These are phyloP conservation scores for Penicillium psychrosexuale DNA, from an alignment of 2,329 filamentous ascomycete species.

Conservation along the genomic window DNA sequence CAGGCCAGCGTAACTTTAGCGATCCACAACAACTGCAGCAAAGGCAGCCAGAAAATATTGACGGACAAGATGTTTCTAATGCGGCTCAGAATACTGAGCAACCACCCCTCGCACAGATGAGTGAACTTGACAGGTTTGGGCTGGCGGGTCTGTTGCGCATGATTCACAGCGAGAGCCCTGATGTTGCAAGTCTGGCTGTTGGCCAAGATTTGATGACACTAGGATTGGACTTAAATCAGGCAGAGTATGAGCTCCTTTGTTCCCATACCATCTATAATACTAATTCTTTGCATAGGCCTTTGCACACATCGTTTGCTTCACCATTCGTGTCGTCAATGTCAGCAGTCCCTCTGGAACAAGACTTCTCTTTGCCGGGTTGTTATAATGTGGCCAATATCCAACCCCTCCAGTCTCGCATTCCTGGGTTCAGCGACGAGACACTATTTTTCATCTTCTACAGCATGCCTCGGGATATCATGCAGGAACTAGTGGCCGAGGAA, in stretches of 20 bases:
- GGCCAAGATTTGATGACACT: slow-evolving; percentile 63
- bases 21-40: slow-evolving; percentile 35
- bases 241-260: slow-evolving; percentile 48
- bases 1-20: slow-evolving; percentile 33
- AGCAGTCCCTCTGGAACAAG: slow-evolving; percentile 59
- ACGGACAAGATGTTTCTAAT: slow-evolving; percentile 36
- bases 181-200: slow-evolving; percentile 54
- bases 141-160: slow-evolving; percentile 58
- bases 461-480: slow-evolving; percentile 62
- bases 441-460: slow-evolving; percentile 70
- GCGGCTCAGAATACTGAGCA: slow-evolving; percentile 37
- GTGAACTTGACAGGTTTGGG: slow-evolving; percentile 58
- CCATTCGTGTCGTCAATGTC: slow-evolving; percentile 59
- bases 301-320: slow-evolving; percentile 62
- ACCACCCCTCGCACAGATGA: slow-evolving; percentile 54
- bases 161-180: slow-evolving; percentile 54
- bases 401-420: slow-evolving; percentile 56
- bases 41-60: slow-evolving; percentile 35
- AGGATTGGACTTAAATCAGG: slow-evolving; percentile 62
- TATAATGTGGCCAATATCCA: slow-evolving; percentile 67
- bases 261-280: slow-evolving; percentile 2
- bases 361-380: slow-evolving; percentile 61
- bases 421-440: slow-evolving; percentile 61
- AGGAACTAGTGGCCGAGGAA: slow-evolving; percentile 64
- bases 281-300: slow-evolving; percentile 44